A percentile compares a stretch with the other conserved stretches of the same genome.
Evolutionary conservation across 2,329 filamentous ascomycete species (phyloP).

Genomic region (Huntiella moniliformis): DNA sequence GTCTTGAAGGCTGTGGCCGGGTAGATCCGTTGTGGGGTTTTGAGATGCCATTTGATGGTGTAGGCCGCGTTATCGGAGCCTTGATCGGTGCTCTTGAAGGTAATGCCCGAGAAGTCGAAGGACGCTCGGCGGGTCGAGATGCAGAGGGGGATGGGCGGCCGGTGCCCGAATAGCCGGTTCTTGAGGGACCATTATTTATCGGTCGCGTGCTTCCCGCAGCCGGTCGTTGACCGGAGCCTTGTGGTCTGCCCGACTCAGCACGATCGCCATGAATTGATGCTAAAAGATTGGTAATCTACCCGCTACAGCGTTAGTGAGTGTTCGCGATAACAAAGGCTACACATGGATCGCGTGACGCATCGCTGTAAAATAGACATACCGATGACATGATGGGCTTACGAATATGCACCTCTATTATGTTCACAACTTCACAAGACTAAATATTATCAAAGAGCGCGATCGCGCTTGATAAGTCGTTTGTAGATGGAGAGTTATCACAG

Average conservation of each 20-base stretch:
- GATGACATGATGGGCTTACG: too few species aligned
- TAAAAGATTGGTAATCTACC: slow-evolving; percentile 11
- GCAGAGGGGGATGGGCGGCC: slow-evolving; percentile 4
- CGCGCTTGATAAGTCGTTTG: background rate
- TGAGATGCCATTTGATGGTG: slow-evolving; percentile 5
- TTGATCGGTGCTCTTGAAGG: slow-evolving; percentile 12
- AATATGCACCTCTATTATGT: too few species aligned
- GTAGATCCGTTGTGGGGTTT: slow-evolving; percentile 1
- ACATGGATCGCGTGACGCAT: too few species aligned
- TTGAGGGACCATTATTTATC: background rate
- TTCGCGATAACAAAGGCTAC: background rate
- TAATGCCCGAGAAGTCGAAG: slow-evolving; percentile 18
- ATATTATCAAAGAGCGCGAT: background rate
- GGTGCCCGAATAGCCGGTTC: background rate
- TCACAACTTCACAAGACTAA: too few species aligned
- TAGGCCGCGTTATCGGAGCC: slow-evolving; percentile 12
- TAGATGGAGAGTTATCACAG: too few species aligned
- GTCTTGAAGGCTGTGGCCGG: background rate
- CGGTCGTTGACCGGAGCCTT: background rate
- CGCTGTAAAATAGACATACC: too few species aligned
- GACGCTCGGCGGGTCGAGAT: slow-evolving; percentile 13
- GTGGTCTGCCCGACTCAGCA: too few species aligned
- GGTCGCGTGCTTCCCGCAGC: slow-evolving; percentile 1
- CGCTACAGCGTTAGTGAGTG: slow-evolving; percentile 1
- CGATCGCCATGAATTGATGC: slow-evolving; percentile 9